Conservation (phyloP, 73 alveolate species). For the Loxodes magnus region DNA sequence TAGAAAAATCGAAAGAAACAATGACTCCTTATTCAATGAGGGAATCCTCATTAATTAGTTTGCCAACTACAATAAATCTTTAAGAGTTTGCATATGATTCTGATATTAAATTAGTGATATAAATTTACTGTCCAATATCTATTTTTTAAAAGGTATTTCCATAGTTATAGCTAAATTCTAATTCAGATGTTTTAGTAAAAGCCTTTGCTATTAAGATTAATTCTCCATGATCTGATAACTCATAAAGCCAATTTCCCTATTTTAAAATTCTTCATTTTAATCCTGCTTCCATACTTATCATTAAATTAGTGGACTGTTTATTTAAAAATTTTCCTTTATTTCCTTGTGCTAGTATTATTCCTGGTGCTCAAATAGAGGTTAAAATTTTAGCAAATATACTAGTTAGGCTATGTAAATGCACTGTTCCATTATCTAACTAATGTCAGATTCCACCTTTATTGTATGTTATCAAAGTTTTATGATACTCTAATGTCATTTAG, state of each 20-base stretch:
- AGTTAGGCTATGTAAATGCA: slow-evolving; percentile 74
- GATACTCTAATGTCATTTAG: slow-evolving; percentile 20
- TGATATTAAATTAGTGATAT: slow-evolving; percentile 54
- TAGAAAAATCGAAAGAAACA: slow-evolving; percentile 57
- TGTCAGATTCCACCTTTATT: slow-evolving; percentile 86
- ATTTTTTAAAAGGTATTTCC: slow-evolving; percentile 60
- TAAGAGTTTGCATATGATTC: slow-evolving; percentile 67
- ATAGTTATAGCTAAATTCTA: slow-evolving; percentile 67
- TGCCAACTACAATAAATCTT: slow-evolving; percentile 67
- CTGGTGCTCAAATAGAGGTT: slow-evolving; percentile 61
- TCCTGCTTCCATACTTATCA: slow-evolving; percentile 90
- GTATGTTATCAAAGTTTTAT: slow-evolving; percentile 54
- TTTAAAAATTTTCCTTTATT: slow-evolving; percentile 59
- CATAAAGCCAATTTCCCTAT: slow-evolving; percentile 78
- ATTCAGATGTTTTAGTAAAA: slow-evolving; percentile 38
- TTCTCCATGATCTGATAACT: slow-evolving; percentile 93
- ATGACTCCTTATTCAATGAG: slow-evolving; percentile 40
- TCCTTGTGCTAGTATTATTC: slow-evolving; percentile 78
- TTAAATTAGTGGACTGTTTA: slow-evolving; percentile 29
- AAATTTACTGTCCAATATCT: slow-evolving; percentile 31
- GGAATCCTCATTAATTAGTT: too few species aligned
- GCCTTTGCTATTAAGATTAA: slow-evolving; percentile 68
- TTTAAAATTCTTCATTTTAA: slow-evolving; percentile 69
- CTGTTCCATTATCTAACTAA: slow-evolving; percentile 47
- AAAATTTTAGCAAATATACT: slow-evolving; percentile 60